phyloP scores from a whole-genome alignment of 2,329 filamentous ascomycete genomes.

The Stachybotrys chartarum region DNA sequence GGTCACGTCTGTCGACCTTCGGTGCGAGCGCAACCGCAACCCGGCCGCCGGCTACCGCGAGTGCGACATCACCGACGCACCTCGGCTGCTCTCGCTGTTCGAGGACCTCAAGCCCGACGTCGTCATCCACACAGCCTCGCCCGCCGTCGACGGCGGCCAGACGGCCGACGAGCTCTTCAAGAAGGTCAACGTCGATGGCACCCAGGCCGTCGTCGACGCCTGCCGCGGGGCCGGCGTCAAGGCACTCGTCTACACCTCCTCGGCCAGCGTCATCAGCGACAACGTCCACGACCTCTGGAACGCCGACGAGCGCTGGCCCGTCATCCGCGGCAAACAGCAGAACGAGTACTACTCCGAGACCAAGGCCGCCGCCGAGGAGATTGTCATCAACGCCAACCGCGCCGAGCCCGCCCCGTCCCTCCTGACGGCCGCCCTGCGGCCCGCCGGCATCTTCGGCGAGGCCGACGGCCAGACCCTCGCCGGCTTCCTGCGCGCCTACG shows the following conservation, averaged over 20 bases:
- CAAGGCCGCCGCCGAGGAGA: constrained; percentile 77
- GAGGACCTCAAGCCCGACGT: constrained; percentile 64
- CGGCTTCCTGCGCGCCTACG: constrained; percentile 65
- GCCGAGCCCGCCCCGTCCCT: constrained; percentile 44
- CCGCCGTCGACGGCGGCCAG: constrained; percentile 48
- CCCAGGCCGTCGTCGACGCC: constrained; percentile 67
- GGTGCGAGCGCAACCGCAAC: constrained; percentile 62
- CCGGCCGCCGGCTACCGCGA: constrained; percentile 57
- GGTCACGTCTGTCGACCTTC: constrained; percentile 67
- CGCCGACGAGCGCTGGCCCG: constrained; percentile 76
- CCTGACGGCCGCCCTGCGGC: constrained; percentile 74
- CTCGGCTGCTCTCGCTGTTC: constrained; percentile 57
- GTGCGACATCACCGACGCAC: constrained; percentile 67
- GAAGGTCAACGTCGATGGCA: constrained; percentile 85
- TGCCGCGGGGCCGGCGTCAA: constrained; percentile 65
- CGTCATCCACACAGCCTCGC: constrained; percentile 86
- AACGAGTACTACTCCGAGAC: constrained; percentile 84
- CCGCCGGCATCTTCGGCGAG: constrained; percentile 85
- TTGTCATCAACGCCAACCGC: constrained; percentile 72
- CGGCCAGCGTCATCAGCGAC: constrained; percentile 79
- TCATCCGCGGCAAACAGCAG: constrained; percentile 64
- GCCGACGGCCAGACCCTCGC: constrained; percentile 73
- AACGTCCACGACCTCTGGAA: constrained; percentile 73
- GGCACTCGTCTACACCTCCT: constrained; percentile 86
- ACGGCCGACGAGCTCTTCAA: constrained; percentile 58